A percentile compares a stretch with the other conserved stretches of the same genome.
phyloP scores from a whole-genome alignment of 805 yeast species.

The Blastobotrys robertii region DNA sequence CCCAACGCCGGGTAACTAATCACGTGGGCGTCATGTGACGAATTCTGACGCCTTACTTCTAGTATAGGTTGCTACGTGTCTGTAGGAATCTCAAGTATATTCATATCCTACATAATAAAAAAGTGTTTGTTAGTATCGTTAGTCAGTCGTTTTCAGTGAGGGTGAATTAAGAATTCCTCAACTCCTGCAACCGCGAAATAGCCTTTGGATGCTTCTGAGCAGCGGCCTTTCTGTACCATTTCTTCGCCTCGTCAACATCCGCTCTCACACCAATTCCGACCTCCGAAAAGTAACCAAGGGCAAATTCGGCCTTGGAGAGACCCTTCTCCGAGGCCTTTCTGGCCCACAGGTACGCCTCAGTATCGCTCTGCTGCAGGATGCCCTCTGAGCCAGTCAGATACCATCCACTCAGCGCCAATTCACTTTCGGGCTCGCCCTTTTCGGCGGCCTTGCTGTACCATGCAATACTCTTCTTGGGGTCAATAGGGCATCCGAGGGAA shows the following conservation, averaged over 20 bases:
- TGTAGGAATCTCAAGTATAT: too few species aligned
- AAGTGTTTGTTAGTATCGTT: too few species aligned
- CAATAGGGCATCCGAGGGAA: constrained; percentile 39
- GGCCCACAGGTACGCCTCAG: constrained; percentile 72
- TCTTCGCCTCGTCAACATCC: constrained; percentile 39
- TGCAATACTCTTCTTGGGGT: constrained; percentile 51
- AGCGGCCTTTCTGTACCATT: constrained; percentile 54
- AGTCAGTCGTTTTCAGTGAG: too few species aligned
- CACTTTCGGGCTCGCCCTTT: constrained; percentile 55
- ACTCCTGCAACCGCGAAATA: constrained; percentile 27
- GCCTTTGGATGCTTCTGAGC: constrained; percentile 56
- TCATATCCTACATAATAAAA: too few species aligned
- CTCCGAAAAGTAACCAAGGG: constrained; percentile 60
- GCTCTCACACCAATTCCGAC: constrained; percentile 55
- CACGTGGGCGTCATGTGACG: too few species aligned
- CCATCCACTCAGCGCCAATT: constrained; percentile 72
- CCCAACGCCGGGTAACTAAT: too few species aligned
- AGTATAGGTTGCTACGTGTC: too few species aligned
- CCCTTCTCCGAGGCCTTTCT: constrained; percentile 59
- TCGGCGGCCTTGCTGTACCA: constrained; percentile 68
- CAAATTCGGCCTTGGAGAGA: constrained; percentile 58
- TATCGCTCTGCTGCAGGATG: constrained; percentile 46
- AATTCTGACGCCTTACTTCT: not conserved
- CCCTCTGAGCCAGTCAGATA: constrained; percentile 63
- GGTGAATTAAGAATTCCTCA: constrained; percentile 1